phyloP scores from a whole-genome alignment of 2,329 filamentous ascomycete species.

The Lasiodiplodia sp. region DNA sequence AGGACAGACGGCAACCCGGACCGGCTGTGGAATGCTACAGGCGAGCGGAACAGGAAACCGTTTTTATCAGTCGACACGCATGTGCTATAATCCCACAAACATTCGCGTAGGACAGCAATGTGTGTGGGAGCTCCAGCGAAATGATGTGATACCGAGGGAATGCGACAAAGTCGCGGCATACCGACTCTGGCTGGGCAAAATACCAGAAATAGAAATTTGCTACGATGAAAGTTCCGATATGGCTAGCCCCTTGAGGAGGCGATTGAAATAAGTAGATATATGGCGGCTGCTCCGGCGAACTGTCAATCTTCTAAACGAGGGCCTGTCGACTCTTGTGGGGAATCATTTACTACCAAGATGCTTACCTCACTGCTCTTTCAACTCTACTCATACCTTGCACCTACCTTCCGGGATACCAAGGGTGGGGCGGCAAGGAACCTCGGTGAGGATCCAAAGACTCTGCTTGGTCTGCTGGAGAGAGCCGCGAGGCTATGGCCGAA shows the following conservation, averaged over 20 bases:
- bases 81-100: not conserved
- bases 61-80: not conserved
- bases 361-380: not conserved
- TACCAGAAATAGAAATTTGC: not conserved
- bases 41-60: not conserved
- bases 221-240: no score
- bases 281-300: not conserved
- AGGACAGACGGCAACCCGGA: not conserved
- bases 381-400: slow-evolving; percentile 9
- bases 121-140: not conserved
- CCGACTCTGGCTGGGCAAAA: not conserved
- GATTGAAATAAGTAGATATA: not conserved
- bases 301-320: not conserved
- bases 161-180: not conserved
- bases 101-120: not conserved
- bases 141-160: not conserved
- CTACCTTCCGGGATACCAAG: slow-evolving; percentile 1
- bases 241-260: no score
- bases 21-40: slow-evolving; percentile 7
- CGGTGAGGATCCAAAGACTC: slow-evolving; percentile 24
- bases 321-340: no score
- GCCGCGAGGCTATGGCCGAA: slow-evolving; percentile 23
- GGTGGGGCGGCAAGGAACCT: not conserved
- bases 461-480: slow-evolving; percentile 22
- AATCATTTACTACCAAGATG: not conserved